Conservation (phyloP, 306 rosid species). For the Begonia masoniana region DNA sequence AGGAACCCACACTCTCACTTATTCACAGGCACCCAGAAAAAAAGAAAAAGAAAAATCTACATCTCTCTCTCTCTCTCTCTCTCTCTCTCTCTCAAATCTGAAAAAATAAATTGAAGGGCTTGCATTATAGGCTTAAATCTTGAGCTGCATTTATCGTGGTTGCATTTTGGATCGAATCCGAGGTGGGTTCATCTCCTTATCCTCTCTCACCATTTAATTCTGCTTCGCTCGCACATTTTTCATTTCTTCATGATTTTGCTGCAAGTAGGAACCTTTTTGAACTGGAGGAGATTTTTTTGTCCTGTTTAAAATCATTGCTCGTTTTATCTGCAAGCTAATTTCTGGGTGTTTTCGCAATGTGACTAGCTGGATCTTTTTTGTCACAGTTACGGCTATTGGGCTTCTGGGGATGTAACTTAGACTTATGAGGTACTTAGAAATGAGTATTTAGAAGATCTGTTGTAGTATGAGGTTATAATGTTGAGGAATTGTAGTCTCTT, state of each 20-base stretch:
- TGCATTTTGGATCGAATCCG: conserved; percentile 3
- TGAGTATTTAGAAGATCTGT: not conserved
- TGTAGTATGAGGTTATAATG: not conserved
- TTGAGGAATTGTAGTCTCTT: not conserved
- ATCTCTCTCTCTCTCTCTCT: conserved; percentile 2
- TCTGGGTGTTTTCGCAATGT: not conserved
- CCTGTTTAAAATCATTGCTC: not conserved
- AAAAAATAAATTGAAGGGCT: not conserved
- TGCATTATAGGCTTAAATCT: not conserved
- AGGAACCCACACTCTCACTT: not conserved
- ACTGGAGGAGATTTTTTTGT: not conserved
- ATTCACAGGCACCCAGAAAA: not conserved
- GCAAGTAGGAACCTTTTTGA: not conserved
- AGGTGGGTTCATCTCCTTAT: not conserved
- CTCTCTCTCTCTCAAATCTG: conserved; percentile 1
- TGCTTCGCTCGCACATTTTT: not conserved
- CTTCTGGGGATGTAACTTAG: not conserved
- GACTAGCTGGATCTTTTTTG: not conserved
- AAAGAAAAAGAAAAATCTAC: not conserved
- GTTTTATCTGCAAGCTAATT: not conserved
- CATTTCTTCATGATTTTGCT: not conserved
- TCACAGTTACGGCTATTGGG: not conserved
- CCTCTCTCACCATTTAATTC: not conserved
- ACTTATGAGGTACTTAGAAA: not conserved
- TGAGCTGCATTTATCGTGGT: not conserved